These are phyloP conservation scores for Talaromyces sp. DNA, from an alignment of 2,329 filamentous ascomycete genomes.

Conservation along the genomic window DNA sequence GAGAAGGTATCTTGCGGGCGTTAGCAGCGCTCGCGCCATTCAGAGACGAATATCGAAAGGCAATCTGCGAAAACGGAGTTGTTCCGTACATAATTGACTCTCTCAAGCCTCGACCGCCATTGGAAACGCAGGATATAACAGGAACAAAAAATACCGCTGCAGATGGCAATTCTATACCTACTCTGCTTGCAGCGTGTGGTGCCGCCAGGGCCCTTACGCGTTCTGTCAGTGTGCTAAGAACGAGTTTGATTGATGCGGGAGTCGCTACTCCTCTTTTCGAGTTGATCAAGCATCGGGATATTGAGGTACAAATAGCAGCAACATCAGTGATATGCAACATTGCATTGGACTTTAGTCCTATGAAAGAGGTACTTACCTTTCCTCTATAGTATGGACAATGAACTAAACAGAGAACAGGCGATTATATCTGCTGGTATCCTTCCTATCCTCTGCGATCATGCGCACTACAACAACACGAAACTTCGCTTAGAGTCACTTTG, in stretches of 20 bases:
- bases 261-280: slow-evolving; percentile 73
- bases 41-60: slow-evolving; percentile 80
- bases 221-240: slow-evolving; percentile 79
- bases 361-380: slow-evolving; percentile 66
- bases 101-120: slow-evolving; percentile 56
- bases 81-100: slow-evolving; percentile 81
- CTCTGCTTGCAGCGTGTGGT: slow-evolving; percentile 81
- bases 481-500: slow-evolving; percentile 83
- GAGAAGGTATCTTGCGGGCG: slow-evolving; percentile 73
- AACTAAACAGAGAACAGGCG: slow-evolving; percentile 47
- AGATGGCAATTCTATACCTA: slow-evolving; percentile 73
- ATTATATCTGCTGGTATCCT: slow-evolving; percentile 73
- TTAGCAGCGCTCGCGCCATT: slow-evolving; percentile 77
- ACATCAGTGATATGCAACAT: slow-evolving; percentile 83
- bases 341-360: slow-evolving; percentile 82
- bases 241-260: slow-evolving; percentile 79
- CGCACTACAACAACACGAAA: slow-evolving; percentile 73
- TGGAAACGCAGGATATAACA: slow-evolving; percentile 27
- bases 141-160: slow-evolving; percentile 40
- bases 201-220: slow-evolving; percentile 77
- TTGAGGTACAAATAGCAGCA: slow-evolving; percentile 80
- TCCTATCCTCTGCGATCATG: slow-evolving; percentile 75
- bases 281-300: slow-evolving; percentile 69
- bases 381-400: background rate
- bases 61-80: slow-evolving; percentile 76